Evolutionary conservation across 768 basidiomycete species (phyloP).

Genomic region (Trametes cubensis): DNA sequence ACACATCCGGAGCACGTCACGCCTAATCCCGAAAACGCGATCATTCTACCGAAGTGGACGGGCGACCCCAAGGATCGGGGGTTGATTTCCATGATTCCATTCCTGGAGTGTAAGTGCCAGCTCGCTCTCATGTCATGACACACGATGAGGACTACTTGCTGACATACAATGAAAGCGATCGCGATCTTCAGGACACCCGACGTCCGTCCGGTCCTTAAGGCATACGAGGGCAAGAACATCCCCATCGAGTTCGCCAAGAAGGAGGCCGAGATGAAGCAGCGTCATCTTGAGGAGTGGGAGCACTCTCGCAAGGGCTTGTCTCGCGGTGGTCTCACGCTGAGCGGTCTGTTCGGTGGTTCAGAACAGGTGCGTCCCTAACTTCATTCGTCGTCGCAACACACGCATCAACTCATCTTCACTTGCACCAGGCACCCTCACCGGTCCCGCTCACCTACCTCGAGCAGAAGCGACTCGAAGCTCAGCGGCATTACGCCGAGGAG

Average conservation of each 20-base stretch:
- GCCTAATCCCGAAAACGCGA: conserved; percentile 86
- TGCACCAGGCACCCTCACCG: conserved; percentile 33
- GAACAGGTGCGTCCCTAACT: conserved; percentile 33
- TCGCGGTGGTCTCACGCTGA: conserved; percentile 47
- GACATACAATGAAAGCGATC: conserved; percentile 60
- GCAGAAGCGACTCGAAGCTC: conserved; percentile 53
- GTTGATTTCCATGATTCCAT: conserved; percentile 91
- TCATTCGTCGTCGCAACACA: not conserved
- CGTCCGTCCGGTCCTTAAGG: conserved; percentile 83
- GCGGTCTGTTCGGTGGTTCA: conserved; percentile 44
- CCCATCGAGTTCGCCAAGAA: conserved; percentile 86
- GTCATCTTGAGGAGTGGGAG: conserved; percentile 83
- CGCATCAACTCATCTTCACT: not conserved
- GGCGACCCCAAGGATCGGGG: conserved; percentile 77
- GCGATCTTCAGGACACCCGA: conserved; percentile 89
- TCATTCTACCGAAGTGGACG: conserved; percentile 84
- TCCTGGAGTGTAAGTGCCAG: conserved; percentile 79
- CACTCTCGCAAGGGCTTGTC: conserved; percentile 42
- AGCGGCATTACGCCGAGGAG: conserved; percentile 54
- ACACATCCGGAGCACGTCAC: conserved; percentile 76
- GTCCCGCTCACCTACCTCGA: conserved; percentile 55
- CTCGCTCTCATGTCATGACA: not conserved
- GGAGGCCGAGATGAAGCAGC: conserved; percentile 80
- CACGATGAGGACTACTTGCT: not conserved
- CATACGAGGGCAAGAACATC: conserved; percentile 87